Evolutionary conservation across 768 basidiomycete genomes (phyloP).

Genomic region (Mycena leptocephala): DNA sequence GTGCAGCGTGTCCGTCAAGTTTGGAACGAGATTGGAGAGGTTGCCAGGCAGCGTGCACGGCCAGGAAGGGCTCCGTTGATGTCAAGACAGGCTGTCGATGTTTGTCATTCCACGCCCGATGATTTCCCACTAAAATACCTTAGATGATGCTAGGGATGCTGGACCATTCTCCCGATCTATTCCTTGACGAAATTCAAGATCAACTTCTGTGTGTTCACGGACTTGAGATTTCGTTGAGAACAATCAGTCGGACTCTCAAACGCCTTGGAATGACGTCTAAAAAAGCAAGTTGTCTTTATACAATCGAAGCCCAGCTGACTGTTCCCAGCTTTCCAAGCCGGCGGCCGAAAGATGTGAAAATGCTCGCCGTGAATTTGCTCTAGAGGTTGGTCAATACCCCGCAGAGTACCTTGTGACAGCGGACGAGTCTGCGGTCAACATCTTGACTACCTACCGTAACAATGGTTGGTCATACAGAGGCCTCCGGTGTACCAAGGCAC

Average conservation of each 20-base stretch:
- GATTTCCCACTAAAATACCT: not conserved
- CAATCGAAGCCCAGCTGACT: too few species aligned
- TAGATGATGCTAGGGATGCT: conserved; percentile 38
- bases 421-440: not conserved
- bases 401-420: not conserved
- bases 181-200: conserved; percentile 37
- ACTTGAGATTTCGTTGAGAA: conserved; percentile 28
- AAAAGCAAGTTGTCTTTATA: not conserved
- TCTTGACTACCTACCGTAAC: not conserved
- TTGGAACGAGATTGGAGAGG: conserved; percentile 38
- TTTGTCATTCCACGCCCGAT: not conserved
- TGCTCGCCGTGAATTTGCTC: not conserved
- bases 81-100: conserved; percentile 29
- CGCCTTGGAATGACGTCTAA: conserved; percentile 30
- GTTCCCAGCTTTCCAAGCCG: conserved; percentile 25
- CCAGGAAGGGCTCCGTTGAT: conserved; percentile 28
- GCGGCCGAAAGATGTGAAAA: conserved; percentile 20
- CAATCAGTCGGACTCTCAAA: conserved; percentile 34
- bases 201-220: conserved; percentile 24
- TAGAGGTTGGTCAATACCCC: not conserved
- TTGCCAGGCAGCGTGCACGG: conserved; percentile 21
- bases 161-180: conserved; percentile 39
- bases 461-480: not conserved
- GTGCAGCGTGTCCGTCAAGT: conserved; percentile 36
- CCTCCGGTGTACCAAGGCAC: not conserved